phyloP scores from a whole-genome alignment of 2,329 filamentous ascomycete species.

The Diplodia corticola region DNA sequence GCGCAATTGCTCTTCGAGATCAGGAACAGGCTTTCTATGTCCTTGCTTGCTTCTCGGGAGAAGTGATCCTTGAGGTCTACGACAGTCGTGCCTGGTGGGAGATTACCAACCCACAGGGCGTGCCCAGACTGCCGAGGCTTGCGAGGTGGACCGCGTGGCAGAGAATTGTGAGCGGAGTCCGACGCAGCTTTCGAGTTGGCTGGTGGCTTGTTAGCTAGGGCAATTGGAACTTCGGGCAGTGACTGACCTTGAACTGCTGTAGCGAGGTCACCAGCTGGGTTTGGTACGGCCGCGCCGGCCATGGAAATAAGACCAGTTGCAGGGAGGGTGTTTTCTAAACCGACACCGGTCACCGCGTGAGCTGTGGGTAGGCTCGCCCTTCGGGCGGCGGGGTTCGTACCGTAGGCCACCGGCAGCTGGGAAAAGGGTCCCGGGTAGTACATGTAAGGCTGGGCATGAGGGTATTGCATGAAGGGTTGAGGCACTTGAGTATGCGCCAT shows the following conservation, averaged over 20 bases:
- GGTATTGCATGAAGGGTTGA: slow-evolving; percentile 17
- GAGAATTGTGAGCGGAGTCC: slow-evolving; percentile 31
- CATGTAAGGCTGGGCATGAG: slow-evolving; percentile 20
- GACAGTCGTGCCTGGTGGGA: slow-evolving; percentile 79
- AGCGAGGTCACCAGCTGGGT: neutral
- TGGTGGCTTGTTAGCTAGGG: neutral
- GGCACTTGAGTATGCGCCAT: slow-evolving; percentile 13
- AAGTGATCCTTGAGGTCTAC: slow-evolving; percentile 89
- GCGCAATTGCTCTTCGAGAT: slow-evolving; percentile 98
- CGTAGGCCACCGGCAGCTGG: slow-evolving; percentile 31
- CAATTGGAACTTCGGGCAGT: neutral
- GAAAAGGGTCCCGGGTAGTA: slow-evolving; percentile 17
- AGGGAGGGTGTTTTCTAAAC: neutral
- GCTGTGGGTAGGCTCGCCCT: slow-evolving; percentile 31
- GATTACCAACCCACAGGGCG: slow-evolving; percentile 93
- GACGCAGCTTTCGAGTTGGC: neutral
- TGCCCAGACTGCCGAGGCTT: slow-evolving; percentile 74
- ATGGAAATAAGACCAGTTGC: neutral
- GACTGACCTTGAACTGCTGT: slow-evolving; percentile 31
- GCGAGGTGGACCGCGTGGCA: slow-evolving; percentile 63
- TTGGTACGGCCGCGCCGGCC: neutral
- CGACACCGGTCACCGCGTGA: slow-evolving; percentile 8
- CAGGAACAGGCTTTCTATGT: slow-evolving; percentile 86
- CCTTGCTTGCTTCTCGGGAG: slow-evolving; percentile 69
- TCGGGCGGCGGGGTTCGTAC: slow-evolving; percentile 34